Base-by-base conservation (phyloP, 1,284 basidiomycete genomes). In the Agroathelia rolfsii region DNA sequence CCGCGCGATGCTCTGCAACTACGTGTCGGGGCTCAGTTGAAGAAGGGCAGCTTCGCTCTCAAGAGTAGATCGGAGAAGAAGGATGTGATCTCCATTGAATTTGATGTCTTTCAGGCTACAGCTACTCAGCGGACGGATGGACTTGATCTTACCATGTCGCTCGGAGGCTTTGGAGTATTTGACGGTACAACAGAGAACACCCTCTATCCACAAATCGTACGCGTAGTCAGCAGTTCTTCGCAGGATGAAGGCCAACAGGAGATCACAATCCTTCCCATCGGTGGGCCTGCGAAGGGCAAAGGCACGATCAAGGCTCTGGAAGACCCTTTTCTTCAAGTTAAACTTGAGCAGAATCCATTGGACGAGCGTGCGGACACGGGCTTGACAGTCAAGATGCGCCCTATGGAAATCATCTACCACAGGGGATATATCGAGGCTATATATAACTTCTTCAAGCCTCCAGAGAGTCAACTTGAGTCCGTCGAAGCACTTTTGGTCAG, bases 351-450 rank as follows among this genome's bases (percentile, higher is more conserved):
- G 39, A 93, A 90, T 45, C 96, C 95, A 6, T 63, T 97, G 25
- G 90, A 97, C 54, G 80, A 84, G 34, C 77, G 89, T 27, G 93
- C 96, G 21, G 94, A 98, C 54, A 95, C 75, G 48, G 90, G 84
- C 0, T 61, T 98, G 35, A 85, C 83, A 5, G 75, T 96, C 34
- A 80, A 79, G 38, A 89, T 99, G 84, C 76, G 92, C 5, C 89
- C 94, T 48, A 86, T 96, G 78, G 94, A 99, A 58, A 88, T 99
- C 45, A 87, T 99, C 36, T 99, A 99, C 51, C 92, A 98, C 53
- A 77, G 71, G 47, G 86, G 87, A 21, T 98, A 96, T 53, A 72
- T 98, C 24, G 94, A 98, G 61, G 86, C 86, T 2, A 75, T 98
- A 23, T 82, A 87, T 43, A 74, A 70, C 40, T 99, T 99, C 64